Evolutionary conservation across 2,329 filamentous ascomycete genomes (phyloP).

Genomic region (Cladosporium sp.): DNA sequence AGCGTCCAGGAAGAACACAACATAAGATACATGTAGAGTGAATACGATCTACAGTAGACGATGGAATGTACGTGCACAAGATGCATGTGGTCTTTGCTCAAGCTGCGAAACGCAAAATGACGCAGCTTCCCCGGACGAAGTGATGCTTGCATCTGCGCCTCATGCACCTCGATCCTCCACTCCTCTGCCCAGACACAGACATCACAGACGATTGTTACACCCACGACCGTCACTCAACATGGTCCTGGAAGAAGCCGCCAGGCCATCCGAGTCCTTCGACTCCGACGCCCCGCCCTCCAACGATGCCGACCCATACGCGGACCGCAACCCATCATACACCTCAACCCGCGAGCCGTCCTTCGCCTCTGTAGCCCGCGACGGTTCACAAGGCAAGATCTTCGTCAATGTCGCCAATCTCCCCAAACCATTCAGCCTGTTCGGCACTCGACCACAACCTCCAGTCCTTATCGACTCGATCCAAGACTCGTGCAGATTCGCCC

Average conservation of each 20-base stretch:
- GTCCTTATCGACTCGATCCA: conserved; percentile 36
- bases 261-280: conserved; percentile 35
- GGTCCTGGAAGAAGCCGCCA: conserved; percentile 43
- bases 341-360: conserved; percentile 33
- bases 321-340: conserved; percentile 39
- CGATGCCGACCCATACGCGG: conserved; percentile 42
- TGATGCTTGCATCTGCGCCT: conserved; percentile 9
- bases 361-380: conserved; percentile 10
- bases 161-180: background rate
- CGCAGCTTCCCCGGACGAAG: conserved; percentile 6
- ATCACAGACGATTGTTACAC: background rate
- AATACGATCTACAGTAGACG: background rate
- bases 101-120: background rate
- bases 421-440: conserved; percentile 38
- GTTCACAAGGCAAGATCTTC: conserved; percentile 12
- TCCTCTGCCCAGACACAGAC: background rate
- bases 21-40: background rate
- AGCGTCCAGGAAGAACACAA: background rate
- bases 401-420: conserved; percentile 43
- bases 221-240: conserved; percentile 31
- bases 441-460: conserved; percentile 32
- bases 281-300: conserved; percentile 38
- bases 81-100: conserved; percentile 3
- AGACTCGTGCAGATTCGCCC: conserved; percentile 31
- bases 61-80: background rate